Percentiles rank a stretch among this genome's conserved stretches.
These are phyloP conservation scores for Beauveria caledonica DNA, from an alignment of 2,329 filamentous ascomycete species.

Conservation along the genomic window DNA sequence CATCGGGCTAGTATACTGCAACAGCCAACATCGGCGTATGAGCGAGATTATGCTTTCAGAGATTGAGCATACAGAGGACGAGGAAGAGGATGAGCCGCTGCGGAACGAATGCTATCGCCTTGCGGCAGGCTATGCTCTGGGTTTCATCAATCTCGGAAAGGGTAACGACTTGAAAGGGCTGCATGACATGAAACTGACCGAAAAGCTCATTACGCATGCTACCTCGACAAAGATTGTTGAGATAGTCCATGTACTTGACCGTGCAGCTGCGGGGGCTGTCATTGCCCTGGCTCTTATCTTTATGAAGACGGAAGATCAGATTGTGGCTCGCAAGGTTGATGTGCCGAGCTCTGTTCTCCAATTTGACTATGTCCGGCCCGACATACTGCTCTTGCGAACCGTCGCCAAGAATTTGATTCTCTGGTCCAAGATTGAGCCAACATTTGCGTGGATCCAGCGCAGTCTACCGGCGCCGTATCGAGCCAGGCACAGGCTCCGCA, in stretches of 20 bases:
- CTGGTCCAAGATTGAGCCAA: slow-evolving; percentile 76
- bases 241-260: slow-evolving; percentile 85
- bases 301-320: slow-evolving; percentile 89
- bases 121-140: slow-evolving; percentile 86
- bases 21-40: slow-evolving; percentile 95
- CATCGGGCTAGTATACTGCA: slow-evolving; percentile 87
- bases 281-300: slow-evolving; percentile 87
- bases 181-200: slow-evolving; percentile 87
- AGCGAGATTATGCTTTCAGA: slow-evolving; percentile 98
- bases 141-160: slow-evolving; percentile 89
- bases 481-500: slow-evolving; percentile 49
- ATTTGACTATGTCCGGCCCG: slow-evolving; percentile 91
- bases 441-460: slow-evolving; percentile 63
- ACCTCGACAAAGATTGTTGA: slow-evolving; percentile 86
- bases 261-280: slow-evolving; percentile 87
- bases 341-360: slow-evolving; percentile 84
- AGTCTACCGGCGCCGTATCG: slow-evolving; percentile 68
- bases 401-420: slow-evolving; percentile 86
- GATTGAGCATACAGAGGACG: slow-evolving; percentile 74
- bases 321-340: slow-evolving; percentile 84
- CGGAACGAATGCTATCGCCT: slow-evolving; percentile 94
- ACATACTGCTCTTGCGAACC: slow-evolving; percentile 83
- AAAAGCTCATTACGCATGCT: slow-evolving; percentile 77
- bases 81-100: slow-evolving; percentile 76
- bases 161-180: slow-evolving; percentile 81